Conservation (phyloP, 129 eudicot species). For the Lonicera japonica region DNA sequence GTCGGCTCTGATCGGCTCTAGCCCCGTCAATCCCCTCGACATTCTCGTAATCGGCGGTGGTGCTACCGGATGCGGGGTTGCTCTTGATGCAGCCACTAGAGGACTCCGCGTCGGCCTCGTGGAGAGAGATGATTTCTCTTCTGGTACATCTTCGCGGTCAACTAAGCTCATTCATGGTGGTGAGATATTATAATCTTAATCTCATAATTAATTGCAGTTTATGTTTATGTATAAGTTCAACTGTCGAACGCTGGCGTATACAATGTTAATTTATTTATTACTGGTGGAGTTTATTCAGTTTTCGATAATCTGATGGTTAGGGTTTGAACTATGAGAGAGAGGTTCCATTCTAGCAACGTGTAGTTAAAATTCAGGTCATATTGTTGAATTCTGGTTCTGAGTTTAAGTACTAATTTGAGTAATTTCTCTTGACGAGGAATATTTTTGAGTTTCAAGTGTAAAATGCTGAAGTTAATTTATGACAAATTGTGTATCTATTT, state of each 20-base stretch:
- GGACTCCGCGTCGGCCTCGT: constrained; percentile 93
- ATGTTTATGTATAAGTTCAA: not conserved
- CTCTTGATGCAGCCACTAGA: constrained; percentile 85
- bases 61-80: constrained; percentile 89
- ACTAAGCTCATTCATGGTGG: constrained; percentile 82
- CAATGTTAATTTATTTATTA: not conserved
- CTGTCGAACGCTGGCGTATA: not conserved
- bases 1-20: constrained; percentile 48
- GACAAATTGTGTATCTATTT: too few relatives aligned
- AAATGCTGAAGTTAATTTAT: too few relatives aligned
- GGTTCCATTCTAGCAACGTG: not conserved
- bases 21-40: constrained; percentile 58
- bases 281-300: not conserved
- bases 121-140: constrained; percentile 82
- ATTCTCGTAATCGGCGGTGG: constrained; percentile 86
- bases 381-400: not conserved
- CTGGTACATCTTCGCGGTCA: constrained; percentile 87
- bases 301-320: not conserved
- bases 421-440: not conserved
- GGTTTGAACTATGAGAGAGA: not conserved
- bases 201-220: not conserved
- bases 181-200: constrained; percentile 3
- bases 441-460: too few relatives aligned
- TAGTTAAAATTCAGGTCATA: not conserved
- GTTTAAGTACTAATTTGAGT: too few relatives aligned